phyloP scores from a whole-genome alignment of 176 grass and related monocot species.

The Areca catechu region DNA sequence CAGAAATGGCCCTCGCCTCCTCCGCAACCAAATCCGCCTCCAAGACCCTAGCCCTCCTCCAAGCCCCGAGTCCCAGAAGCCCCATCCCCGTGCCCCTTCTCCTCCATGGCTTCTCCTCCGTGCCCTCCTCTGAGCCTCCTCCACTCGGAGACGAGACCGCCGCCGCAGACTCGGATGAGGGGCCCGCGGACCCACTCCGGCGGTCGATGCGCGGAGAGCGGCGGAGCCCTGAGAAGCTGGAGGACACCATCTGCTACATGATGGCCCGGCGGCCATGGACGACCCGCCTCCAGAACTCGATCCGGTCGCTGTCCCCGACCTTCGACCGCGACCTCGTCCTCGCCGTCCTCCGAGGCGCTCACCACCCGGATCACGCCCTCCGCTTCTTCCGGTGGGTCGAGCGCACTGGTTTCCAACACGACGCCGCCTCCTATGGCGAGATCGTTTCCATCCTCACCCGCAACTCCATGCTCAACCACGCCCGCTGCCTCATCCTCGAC shows the following conservation, averaged over 20 bases:
- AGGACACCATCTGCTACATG: constrained; percentile 84
- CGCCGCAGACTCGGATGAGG: neutral
- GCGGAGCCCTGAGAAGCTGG: constrained; percentile 30
- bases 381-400: constrained; percentile 92
- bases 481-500: constrained; percentile 81
- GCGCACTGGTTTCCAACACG: constrained; percentile 66
- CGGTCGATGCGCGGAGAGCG: neutral
- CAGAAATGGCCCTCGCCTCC: neutral
- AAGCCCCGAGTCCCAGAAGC: neutral
- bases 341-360: constrained; percentile 40
- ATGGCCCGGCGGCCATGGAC: constrained; percentile 77
- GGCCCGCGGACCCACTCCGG: neutral
- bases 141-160: neutral
- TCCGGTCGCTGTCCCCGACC: constrained; percentile 45
- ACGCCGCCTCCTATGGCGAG: constrained; percentile 41
- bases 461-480: constrained; percentile 85
- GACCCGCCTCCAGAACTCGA: constrained; percentile 88
- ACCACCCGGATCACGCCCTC: constrained; percentile 48
- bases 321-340: constrained; percentile 51
- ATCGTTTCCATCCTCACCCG: constrained; percentile 48
- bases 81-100: constrained; percentile 7
- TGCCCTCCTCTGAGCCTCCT: neutral
- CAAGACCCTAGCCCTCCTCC: constrained; percentile 20
- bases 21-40: constrained; percentile 4
- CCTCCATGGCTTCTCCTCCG: constrained; percentile 22